Evolutionary conservation across 2,329 filamentous ascomycete genomes (phyloP).

Genomic region (Exserohilum turcica): DNA sequence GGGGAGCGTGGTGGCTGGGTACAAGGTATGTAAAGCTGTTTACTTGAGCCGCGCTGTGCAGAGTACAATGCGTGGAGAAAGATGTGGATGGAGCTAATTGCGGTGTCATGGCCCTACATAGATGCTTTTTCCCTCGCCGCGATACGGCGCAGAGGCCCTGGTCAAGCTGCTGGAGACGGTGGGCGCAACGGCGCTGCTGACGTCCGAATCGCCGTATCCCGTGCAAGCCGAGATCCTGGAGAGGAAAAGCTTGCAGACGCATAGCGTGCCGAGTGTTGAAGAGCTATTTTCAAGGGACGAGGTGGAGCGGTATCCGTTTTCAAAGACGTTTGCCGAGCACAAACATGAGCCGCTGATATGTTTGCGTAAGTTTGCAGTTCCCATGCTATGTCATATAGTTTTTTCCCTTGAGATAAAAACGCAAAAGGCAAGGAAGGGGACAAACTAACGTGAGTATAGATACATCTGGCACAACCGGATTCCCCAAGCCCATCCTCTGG

Average conservation of each 20-base stretch:
- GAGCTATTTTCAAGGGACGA: slow-evolving; percentile 13
- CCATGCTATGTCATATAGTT: not conserved
- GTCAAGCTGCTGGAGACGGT: slow-evolving; percentile 25
- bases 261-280: slow-evolving; percentile 22
- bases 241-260: slow-evolving; percentile 17
- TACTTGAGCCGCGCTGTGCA: no score
- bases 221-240: slow-evolving; percentile 17
- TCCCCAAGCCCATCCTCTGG: slow-evolving; percentile 45
- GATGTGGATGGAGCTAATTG: no score
- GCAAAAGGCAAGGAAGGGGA: not conserved
- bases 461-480: slow-evolving; percentile 47
- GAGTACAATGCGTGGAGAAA: no score
- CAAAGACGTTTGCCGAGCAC: slow-evolving; percentile 29
- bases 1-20: slow-evolving; percentile 50
- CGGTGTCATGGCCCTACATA: no score
- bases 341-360: slow-evolving; percentile 32
- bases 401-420: not conserved
- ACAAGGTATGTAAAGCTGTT: slow-evolving; percentile 41
- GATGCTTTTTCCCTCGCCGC: slow-evolving; percentile 30
- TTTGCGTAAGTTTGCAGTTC: slow-evolving; percentile 28
- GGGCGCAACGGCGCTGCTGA: slow-evolving; percentile 24
- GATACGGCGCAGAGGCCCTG: slow-evolving; percentile 26
- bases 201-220: slow-evolving; percentile 16
- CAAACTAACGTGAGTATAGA: slow-evolving; percentile 13
- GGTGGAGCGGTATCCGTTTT: slow-evolving; percentile 23